Base-by-base conservation (phyloP, 257 asterid genomes). In the Capsicum baccatum region DNA sequence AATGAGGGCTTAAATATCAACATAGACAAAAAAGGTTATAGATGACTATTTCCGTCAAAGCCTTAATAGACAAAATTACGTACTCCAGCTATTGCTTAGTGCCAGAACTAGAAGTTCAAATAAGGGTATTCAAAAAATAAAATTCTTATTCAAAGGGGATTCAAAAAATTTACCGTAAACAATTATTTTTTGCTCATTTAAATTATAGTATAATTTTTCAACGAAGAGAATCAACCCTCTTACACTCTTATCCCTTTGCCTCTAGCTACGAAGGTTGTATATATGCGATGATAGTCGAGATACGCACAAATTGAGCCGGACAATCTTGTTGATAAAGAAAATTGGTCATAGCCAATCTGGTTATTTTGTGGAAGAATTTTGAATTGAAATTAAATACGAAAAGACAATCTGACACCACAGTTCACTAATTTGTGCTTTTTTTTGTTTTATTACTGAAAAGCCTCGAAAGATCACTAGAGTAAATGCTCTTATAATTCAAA, bases 401-500 rank as follows among this genome's bases (percentile, higher is more conserved):
- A 13, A 26, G 82, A 78, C 15, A 54, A 78, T 16, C 3, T 69
- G 14, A 69, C 8, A 35, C 21, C 50, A 67, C n/a, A 67, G 11
- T 74, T 69, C 26, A 9, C 15, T 2, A 17, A 42, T 35, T 69
- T 21, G 44, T 10, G 11, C 9, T n/a, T 8, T 17, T 60, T 60
- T 60, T 44, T 44, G 6, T 44, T 44, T 44, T 44, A 6, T 39
- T 39, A 39, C 16, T 17, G 63, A 52, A 48, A 74, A 44, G 19
- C 37, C 63, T 52, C 12, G 64, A 78, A 78, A 54, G 50, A 26
- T 54, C 82, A 71, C 13, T 44, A 71, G 79, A 71, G 39, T n/a
- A 47, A 44, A 71, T 47, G 39, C 16, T 47, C 16, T 71, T 71
- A 35, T 35, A 71, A 47, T 44, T 44, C 37, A 44, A 10, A 44